These are phyloP conservation scores for Daldinia loculata DNA, from an alignment of 495 filamentous ascomycete species.

Conservation along the genomic window DNA sequence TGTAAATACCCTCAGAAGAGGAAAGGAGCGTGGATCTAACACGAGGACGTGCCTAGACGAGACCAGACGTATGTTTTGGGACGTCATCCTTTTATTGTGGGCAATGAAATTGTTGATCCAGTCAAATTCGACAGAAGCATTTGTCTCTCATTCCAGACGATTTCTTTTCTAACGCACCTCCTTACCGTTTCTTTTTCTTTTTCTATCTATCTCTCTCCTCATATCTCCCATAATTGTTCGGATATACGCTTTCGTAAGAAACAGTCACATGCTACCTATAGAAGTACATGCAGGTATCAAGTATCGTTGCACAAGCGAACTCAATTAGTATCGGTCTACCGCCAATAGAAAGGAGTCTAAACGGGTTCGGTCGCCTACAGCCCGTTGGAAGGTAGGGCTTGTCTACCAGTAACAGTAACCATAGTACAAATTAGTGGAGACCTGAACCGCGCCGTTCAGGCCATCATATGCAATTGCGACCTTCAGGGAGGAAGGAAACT, in stretches of 20 bases:
- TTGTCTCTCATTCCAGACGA: constrained; percentile 11
- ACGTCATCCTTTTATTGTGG: constrained; percentile 25
- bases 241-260: neutral
- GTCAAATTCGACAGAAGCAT: constrained; percentile 16
- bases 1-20: constrained; percentile 31
- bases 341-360: constrained; percentile 10
- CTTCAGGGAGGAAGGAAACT: constrained; percentile 5
- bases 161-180: constrained; percentile 1
- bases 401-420: neutral
- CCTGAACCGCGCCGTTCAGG: neutral
- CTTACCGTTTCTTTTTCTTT: neutral
- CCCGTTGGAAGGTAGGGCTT: constrained; percentile 1
- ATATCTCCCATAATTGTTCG: neutral
- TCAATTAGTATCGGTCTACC: neutral
- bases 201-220: neutral
- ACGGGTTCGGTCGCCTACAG: constrained; percentile 17
- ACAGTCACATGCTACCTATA: constrained; percentile 6
- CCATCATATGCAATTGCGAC: constrained; percentile 2
- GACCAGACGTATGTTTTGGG: constrained; percentile 19
- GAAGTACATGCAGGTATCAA: constrained; percentile 1
- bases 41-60: constrained; percentile 10
- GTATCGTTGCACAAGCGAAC: neutral
- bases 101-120: constrained; percentile 13
- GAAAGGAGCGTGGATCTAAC: constrained; percentile 17
- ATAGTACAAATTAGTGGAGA: neutral